phyloP scores from a whole-genome alignment of 495 filamentous ascomycete genomes.

The Hypoxylon perforatum region DNA sequence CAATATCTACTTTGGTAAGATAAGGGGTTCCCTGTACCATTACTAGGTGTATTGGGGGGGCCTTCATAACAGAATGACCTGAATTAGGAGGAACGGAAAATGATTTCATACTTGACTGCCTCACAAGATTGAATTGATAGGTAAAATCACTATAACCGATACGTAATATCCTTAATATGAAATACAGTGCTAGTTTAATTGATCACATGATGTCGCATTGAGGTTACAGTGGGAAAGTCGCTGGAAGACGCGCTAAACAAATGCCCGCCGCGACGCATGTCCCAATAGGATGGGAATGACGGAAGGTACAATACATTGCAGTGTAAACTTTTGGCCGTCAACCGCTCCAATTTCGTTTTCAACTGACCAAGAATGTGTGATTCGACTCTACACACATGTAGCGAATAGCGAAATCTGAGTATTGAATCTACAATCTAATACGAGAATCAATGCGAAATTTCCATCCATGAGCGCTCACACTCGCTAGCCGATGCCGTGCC shows the following conservation, averaged over 20 bases:
- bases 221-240: constrained; percentile 17
- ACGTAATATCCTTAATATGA: not conserved
- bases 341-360: not conserved
- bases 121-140: not conserved
- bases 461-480: constrained; percentile 16
- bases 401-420: not conserved
- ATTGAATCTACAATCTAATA: not conserved
- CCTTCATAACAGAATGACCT: too few species aligned
- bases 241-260: constrained; percentile 28
- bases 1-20: too few species aligned
- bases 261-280: constrained; percentile 22
- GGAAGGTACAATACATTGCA: constrained; percentile 15
- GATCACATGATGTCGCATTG: constrained; percentile 40
- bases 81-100: too few species aligned
- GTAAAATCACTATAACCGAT: not conserved
- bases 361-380: not conserved
- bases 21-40: too few species aligned
- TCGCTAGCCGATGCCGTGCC: constrained; percentile 37
- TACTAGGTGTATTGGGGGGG: too few species aligned
- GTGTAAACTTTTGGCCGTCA: constrained; percentile 12
- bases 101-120: too few species aligned
- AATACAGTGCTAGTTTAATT: constrained; percentile 34
- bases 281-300: constrained; percentile 32
- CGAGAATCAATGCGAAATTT: not conserved
- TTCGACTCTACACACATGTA: not conserved